Evolutionary conservation across 1,139 yeast species (phyloP), one percentile per base, ranked within the genome.

Genomic region (Petasospora fabianii): DNA sequence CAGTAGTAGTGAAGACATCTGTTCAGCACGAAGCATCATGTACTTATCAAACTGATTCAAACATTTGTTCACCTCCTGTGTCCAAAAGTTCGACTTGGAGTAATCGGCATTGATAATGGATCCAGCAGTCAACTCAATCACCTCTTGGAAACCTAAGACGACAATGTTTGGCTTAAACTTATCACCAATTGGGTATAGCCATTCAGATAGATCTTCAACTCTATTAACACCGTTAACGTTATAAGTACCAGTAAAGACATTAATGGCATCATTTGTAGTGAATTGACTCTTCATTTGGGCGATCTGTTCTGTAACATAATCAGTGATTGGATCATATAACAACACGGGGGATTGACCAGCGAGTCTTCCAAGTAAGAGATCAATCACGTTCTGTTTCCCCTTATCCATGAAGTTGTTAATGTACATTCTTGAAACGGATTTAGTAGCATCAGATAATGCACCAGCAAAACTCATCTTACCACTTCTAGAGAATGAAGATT

Each of bases 391-490:
- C 59, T 94, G 98, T 47, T 90, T 84, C 32, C 80, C 82, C 51
- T 86, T 86, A 63, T 94, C 99, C 48, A 88, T 87, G 64, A 94
- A 94, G 47, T 95, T 90, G 63, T 94, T 94, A 59, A 92, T 92
- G 59, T 94, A 94, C 78, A 92, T 80, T 62, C 99, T 73, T 30
- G 95, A 83, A 6, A 94, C 96, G 0, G 96, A 86, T 60, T 94
- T 94, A 2, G 97, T 88, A 6, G 94, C 97, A 64, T 94, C 98
- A 0, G 96, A 85, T 24, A 94, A 64, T 0, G 97, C 97, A 15
- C 98, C 97, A 0, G 97, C 97, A 45, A 94, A 65, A 39, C 90
- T 87, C 96, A 88, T 87, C 56, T 88, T 90, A 14, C 98, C 98
- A 30, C 87, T 83, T 56, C 98, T 73, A 3, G 97, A 84, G 58